Evolutionary conservation across 2,329 filamentous ascomycete species (phyloP).

Genomic region (Trichoderma breve): DNA sequence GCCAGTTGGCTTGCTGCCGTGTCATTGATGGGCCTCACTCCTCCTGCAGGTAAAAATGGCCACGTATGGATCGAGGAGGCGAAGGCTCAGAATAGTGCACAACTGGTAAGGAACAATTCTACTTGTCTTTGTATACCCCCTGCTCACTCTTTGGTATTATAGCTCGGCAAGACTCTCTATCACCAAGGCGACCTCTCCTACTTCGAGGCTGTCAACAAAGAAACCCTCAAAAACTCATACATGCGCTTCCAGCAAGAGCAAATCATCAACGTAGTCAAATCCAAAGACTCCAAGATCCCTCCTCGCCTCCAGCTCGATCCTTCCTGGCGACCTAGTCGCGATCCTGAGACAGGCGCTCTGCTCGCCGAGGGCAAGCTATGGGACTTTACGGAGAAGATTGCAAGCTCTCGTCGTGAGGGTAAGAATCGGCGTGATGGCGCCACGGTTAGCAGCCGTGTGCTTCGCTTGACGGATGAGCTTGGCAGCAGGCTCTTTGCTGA

Average conservation of each 20-base stretch:
- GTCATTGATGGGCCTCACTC: conserved; percentile 80
- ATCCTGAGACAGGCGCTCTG: conserved; percentile 59
- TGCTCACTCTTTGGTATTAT: not conserved
- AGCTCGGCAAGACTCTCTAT: conserved; percentile 94
- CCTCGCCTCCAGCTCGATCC: conserved; percentile 66
- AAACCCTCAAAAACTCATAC: conserved; percentile 93
- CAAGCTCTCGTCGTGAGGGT: conserved; percentile 77
- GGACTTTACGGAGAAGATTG: conserved; percentile 89
- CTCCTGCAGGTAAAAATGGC: conserved; percentile 58
- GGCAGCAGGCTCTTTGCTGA: conserved; percentile 68
- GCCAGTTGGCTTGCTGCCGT: conserved; percentile 89
- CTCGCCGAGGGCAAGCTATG: conserved; percentile 74
- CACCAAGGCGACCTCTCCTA: conserved; percentile 97
- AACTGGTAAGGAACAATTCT: conserved; percentile 57
- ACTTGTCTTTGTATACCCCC: not conserved
- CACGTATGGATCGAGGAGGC: conserved; percentile 75
- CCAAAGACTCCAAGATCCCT: conserved; percentile 60
- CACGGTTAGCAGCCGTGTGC: conserved; percentile 79
- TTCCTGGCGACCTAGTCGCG: conserved; percentile 71
- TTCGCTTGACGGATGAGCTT: conserved; percentile 72
- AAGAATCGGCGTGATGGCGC: conserved; percentile 95
- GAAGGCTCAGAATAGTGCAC: conserved; percentile 77
- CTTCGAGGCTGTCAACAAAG: conserved; percentile 98
- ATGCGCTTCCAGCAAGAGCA: conserved; percentile 85
- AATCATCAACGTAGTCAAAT: conserved; percentile 73